Evolutionary conservation across 805 yeast genomes (phyloP), one percentile per base, ranked within the genome.

Genomic region (Danielia oregonensis): DNA sequence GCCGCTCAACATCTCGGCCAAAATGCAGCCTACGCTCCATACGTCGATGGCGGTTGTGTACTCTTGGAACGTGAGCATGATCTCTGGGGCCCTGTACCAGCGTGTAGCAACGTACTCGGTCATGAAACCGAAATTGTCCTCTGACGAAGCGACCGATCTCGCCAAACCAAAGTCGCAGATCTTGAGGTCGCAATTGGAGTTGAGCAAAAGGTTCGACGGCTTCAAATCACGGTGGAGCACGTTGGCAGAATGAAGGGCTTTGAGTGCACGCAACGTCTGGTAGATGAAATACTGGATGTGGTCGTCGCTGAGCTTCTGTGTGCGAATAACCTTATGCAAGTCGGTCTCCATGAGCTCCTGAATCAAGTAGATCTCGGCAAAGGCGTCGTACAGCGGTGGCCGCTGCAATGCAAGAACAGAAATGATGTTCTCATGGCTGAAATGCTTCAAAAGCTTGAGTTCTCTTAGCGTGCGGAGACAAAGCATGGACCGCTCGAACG

Each of bases 11-110:
- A 91, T 75, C 56, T 91, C 97, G 0, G 96, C 97, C 36, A 91
- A 66, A 24, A 91, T 91, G 61, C 97, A 91, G 4, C 97, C 97
- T 15, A 88, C 95, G 2, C 95, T 83, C 97, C 97, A 91, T 21
- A 91, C 79, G 61, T 91, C 97, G 52, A 91, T 91, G 23, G 96
- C 96, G 24, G 91, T 85, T 17, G 96, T 85, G 63, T 91, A 91
- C 51, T 84, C 86, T 44, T 88, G 91, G 51, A 89, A 87, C 10
- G 96, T 87, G 32, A 91, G 72, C 97, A 91, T 91, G 56, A 91
- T 88, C 52, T 91, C 97, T 0, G 97, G 97, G 0, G 97, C 97
- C 37, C 97, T 71, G 60, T 91, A 91, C 97, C 97, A 91, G 46
- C 97, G 70, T 3, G 97, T 91, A 7, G 97, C 97, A 28, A 91